Base-by-base conservation (phyloP, 768 basidiomycete species). In the Lyophyllum decastes region DNA sequence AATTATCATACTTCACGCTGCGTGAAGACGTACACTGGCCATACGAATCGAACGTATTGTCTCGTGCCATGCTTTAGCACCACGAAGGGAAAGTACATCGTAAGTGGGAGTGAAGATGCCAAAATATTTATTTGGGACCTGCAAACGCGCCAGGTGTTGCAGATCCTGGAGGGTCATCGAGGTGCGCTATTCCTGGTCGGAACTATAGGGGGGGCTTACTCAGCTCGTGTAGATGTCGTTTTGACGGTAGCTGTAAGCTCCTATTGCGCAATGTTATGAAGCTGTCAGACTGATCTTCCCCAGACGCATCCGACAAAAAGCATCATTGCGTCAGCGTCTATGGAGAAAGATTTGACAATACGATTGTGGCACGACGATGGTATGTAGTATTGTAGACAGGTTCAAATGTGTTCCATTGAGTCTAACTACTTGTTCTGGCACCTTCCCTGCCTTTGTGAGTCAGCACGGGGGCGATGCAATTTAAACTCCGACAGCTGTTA, bases 51-150 rank as follows among this genome's bases (percentile, higher is more conserved):
- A 47, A 92, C 91, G 30, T 96, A 88, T 63, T 94, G 90, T 64
- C 77, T 94, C 57, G 81, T 84, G 58, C 76, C 89, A 5, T 85
- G 83, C 63, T 92, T 94, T 67, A 76, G 75, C 56, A 80, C 78
- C 40, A 83, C 82, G 0, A 74, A 79, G 9, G 82, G 83, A 7
- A 86, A 83, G 54, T 92, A 87, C 70, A 81, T 98, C 45, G 82
- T 96, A 4, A 86, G 90, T 48, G 97, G 97, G 1, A 92, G 90
- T 55, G 96, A 98, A 73, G 95, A 97, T 71, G 79, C 82, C 62
- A 95, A 91, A 66, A 76, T 95, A 25, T 90, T 91, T 62, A 77
- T 97, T 27, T 97, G 94, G 93, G 91, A 97, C 68, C 69, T 98
- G 51, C 92, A 95, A 70, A 87, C 84, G 8, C 80, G 93, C 22